Evolutionary conservation across 768 basidiomycete genomes (phyloP).

Genomic region (Lenzites betulinus): DNA sequence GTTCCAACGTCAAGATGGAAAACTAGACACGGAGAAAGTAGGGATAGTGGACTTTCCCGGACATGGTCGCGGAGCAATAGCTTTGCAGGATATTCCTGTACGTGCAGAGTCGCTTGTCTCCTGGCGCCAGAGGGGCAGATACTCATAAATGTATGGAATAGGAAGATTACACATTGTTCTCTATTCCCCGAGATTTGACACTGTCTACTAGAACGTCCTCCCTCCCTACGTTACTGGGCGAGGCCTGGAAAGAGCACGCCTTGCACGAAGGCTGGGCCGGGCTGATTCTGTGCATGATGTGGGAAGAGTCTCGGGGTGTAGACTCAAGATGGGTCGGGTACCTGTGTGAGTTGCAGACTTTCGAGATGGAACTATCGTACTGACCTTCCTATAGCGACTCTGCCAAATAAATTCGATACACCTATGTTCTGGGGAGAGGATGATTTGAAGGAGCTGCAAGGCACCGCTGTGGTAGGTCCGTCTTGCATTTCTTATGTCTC

Average conservation of each 20-base stretch:
- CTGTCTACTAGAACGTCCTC: conserved; percentile 78
- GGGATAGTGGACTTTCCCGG: conserved; percentile 49
- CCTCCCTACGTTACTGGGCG: conserved; percentile 61
- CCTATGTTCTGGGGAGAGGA: conserved; percentile 91
- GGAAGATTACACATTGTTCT: conserved; percentile 78
- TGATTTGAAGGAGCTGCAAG: conserved; percentile 74
- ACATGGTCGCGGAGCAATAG: conserved; percentile 74
- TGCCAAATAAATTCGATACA: conserved; percentile 78
- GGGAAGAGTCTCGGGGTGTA: conserved; percentile 73
- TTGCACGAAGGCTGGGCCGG: conserved; percentile 82
- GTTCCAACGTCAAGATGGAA: conserved; percentile 56
- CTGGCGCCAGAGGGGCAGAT: neutral
- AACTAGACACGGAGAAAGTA: conserved; percentile 47
- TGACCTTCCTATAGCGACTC: conserved; percentile 44
- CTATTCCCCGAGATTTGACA: conserved; percentile 74
- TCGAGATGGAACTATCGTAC: neutral
- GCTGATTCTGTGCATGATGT: conserved; percentile 94
- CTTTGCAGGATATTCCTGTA: conserved; percentile 73
- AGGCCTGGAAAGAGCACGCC: conserved; percentile 60
- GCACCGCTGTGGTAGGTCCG: conserved; percentile 86
- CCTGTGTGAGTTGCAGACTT: conserved; percentile 51
- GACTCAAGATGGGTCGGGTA: conserved; percentile 73
- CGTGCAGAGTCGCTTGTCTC: conserved; percentile 19
- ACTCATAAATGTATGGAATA: conserved; percentile 30
- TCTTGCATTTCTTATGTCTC: conserved; percentile 22